Evolutionary conservation across 2,329 filamentous ascomycete species (phyloP).

Genomic region (Fusarium sp.): DNA sequence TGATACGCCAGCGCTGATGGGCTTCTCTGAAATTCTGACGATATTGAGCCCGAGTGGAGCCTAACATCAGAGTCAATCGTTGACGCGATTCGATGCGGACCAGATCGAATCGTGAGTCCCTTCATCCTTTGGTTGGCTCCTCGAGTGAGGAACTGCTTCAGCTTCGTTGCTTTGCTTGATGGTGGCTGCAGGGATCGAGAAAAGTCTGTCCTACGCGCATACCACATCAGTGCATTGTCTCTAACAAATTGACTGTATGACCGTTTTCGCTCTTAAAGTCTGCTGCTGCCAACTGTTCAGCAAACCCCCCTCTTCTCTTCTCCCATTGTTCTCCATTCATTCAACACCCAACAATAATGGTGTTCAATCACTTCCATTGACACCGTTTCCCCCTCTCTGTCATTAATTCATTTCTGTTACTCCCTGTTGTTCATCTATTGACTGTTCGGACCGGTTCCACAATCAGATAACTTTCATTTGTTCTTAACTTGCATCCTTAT

Average conservation of each 20-base stretch:
- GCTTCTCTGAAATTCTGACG: slow-evolving; percentile 16
- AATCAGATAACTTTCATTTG: slow-evolving; percentile 31
- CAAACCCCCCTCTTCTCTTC: slow-evolving; percentile 28
- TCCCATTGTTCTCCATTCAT: slow-evolving; percentile 41
- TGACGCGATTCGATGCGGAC: slow-evolving; percentile 31
- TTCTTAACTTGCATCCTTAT: slow-evolving; percentile 9
- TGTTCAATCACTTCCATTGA: slow-evolving; percentile 45
- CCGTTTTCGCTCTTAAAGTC: slow-evolving; percentile 45
- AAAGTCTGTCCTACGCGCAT: slow-evolving; percentile 16
- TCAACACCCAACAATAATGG: slow-evolving; percentile 49
- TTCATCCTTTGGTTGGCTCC: slow-evolving; percentile 26
- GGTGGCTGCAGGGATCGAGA: slow-evolving; percentile 19
- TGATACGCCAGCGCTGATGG: slow-evolving; percentile 43
- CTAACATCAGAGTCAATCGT: slow-evolving; percentile 11
- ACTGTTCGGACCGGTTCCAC: slow-evolving; percentile 40
- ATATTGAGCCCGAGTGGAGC: slow-evolving; percentile 28
- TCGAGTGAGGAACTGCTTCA: slow-evolving; percentile 17
- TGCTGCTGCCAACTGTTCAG: slow-evolving; percentile 36
- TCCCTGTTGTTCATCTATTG: slow-evolving; percentile 27
- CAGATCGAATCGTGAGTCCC: slow-evolving; percentile 29
- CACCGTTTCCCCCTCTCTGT: slow-evolving; percentile 32
- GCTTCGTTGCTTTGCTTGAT: slow-evolving; percentile 27
- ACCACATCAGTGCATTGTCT: slow-evolving; percentile 8
- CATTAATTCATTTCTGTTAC: slow-evolving; percentile 37
- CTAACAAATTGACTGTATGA: slow-evolving; percentile 15